phyloP scores from a whole-genome alignment of 805 yeast genomes.

The Wickerhamiella azyma region DNA sequence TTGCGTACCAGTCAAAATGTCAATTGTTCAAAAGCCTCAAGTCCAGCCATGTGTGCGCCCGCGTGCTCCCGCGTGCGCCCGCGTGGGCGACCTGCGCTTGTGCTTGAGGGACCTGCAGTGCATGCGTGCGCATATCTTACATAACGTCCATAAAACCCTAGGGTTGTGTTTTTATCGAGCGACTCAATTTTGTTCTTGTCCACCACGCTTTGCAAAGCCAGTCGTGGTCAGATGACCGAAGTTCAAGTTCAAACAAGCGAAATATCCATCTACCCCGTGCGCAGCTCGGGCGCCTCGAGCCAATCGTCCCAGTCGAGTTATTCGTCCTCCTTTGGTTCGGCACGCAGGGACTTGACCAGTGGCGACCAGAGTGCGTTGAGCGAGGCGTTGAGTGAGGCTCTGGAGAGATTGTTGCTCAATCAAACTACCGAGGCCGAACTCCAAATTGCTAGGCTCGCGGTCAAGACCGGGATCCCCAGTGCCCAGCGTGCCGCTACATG shows the following conservation, averaged over 20 bases:
- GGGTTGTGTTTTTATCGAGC: too few species aligned
- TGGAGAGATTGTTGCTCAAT: background rate
- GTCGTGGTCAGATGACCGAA: slow-evolving; percentile 7
- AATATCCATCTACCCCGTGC: slow-evolving; percentile 5
- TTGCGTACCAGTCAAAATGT: too few species aligned
- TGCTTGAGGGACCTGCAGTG: too few species aligned
- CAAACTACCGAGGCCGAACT: background rate
- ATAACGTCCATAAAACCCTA: too few species aligned
- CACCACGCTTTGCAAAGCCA: background rate
- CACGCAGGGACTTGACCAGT: background rate
- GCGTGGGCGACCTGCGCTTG: too few species aligned
- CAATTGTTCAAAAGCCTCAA: too few species aligned
- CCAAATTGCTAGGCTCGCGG: slow-evolving; percentile 54
- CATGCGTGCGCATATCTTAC: too few species aligned
- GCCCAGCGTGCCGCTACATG: slow-evolving; percentile 62
- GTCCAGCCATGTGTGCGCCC: too few species aligned
- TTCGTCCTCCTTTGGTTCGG: background rate
- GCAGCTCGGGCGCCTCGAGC: slow-evolving; percentile 5
- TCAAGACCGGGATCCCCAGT: slow-evolving; percentile 80
- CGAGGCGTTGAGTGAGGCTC: slow-evolving; percentile 1
- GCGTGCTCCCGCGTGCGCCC: too few species aligned
- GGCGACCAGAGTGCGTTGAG: background rate
- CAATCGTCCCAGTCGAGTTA: background rate
- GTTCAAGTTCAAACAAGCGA: slow-evolving; percentile 4
- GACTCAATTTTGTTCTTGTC: too few species aligned